Base-by-base conservation (phyloP, 108 stramenopile genomes). In the Asterionellopsis glacialis region DNA sequence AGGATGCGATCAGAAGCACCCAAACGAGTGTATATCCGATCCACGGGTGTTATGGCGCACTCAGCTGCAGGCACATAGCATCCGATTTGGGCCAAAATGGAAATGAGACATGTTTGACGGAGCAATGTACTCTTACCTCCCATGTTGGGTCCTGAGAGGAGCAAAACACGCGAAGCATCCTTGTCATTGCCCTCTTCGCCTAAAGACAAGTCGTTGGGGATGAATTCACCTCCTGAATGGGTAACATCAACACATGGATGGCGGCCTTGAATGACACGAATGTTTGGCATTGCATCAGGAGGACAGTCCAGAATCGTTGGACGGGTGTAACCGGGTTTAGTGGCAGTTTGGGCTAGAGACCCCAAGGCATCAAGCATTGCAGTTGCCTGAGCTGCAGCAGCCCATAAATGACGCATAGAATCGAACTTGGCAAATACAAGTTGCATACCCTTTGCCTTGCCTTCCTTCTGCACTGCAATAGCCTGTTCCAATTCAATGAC, bases 1-100 rank as follows among this genome's bases (percentile, higher is more conserved):
- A 99, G 77, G 64, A 99, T 97, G n/a, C 96, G 81, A 69, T 99
- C 99, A 19, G 88, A 89, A 2, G 99, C 99, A n/a, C 99, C 99
- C 9, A 99, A 83, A 10, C 99, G 83, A 39, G 99, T 99, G 61
- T 95, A 99, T 58, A 99, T 97, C 21, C 98, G 88, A 76, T 99
- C 99, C 15, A 96, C 75, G 21, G 99, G 99, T 13, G 96, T 97
- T 45, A 98, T 63, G 15, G 51, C 58, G 57, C 87, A 93, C 16
- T 71, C 56, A 52, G 95, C 91, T 15, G 98, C 99, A 1, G 98
- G 97, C n/a, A 99, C 99, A 61, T 80, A 98, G 54, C 95, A 96
- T 38, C 99, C 99, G 16, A 96, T 83, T 77, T 99, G 99, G 0
- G 98, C 98, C 51, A 99, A 67, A 59, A 99, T 94, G 18, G 93